Percentiles rank a stretch among this genome's conserved stretches.
Conservation (phyloP, 2,329 filamentous ascomycete genomes). For the Neopestalotiopsis clavispora region DNA sequence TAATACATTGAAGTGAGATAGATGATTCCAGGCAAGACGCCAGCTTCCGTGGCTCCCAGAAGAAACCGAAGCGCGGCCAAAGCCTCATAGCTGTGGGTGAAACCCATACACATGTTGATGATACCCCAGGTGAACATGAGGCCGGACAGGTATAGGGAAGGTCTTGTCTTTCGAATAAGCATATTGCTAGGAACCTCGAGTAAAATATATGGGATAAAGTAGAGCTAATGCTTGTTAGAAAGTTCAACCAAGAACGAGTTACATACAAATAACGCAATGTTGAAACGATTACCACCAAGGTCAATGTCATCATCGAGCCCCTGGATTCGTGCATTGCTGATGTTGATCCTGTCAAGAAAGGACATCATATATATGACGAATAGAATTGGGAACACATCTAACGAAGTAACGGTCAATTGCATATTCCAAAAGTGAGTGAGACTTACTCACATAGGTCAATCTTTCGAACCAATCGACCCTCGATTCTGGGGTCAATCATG, state of each 20-base stretch:
- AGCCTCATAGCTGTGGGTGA: conserved; percentile 43
- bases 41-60: conserved; percentile 51
- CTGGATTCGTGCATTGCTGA: conserved; percentile 52
- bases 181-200: conserved; percentile 52
- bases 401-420: background rate
- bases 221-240: conserved; percentile 27
- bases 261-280: conserved; percentile 45
- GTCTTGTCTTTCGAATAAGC: conserved; percentile 46
- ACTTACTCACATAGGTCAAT: conserved; percentile 38
- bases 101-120: conserved; percentile 51
- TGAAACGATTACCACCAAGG: conserved; percentile 47
- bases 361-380: conserved; percentile 47
- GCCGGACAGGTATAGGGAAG: conserved; percentile 41
- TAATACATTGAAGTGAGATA: conserved; percentile 56
- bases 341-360: conserved; percentile 51
- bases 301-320: conserved; percentile 47
- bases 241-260: background rate
- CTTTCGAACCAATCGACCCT: conserved; percentile 43
- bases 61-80: conserved; percentile 49
- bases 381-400: conserved; percentile 42
- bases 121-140: conserved; percentile 52
- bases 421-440: background rate
- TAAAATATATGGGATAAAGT: conserved; percentile 47
- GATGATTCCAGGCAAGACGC: conserved; percentile 50
- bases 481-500: conserved; percentile 37